Evolutionary conservation across 139 green algal species (phyloP), one percentile per base, ranked within the genome.

Genomic region (Diplosphaera chodatii): DNA sequence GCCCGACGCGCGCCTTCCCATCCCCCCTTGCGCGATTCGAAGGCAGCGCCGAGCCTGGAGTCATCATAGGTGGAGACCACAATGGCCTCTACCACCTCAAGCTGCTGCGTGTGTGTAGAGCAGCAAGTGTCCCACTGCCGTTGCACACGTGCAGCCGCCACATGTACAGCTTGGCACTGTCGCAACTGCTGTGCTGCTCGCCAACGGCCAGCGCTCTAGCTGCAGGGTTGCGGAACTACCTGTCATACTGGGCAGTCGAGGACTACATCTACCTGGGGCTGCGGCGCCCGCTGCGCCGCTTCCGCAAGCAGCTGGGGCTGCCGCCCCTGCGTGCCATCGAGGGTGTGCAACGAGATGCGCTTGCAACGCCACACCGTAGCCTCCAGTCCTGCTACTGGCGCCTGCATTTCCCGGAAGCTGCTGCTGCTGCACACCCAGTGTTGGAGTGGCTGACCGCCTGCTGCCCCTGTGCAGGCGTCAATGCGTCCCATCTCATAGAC

Each of bases 1-100:
- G 72, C 30, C 83, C 82, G 27, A 91, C 85, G 0, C 72, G 68
- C 67, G 78, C 78, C 28, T 80, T 83, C 70, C 69, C 70, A 27
- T 71, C 82, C 40, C 74, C 76, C 40, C 71, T 80, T 16, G 37
- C 76, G 25, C 30, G 31, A 1, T 66, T 74, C 32, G 28, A 63
- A 40, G 56, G 37, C 32, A 72, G 32, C 37, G 59, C 56, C 37
- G 40, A 64, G 18, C 37, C 37, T 0, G 37, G 67, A 25, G 37
- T 55, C 40, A 31, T 72, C 67, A 41, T 29, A 23, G 67, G 32
- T 59, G 48, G 13, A 23, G 18, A 23, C 48, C 8, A n/a, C 13
- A 10, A 59, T 18, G 8, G 4, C 48, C 16, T 59, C 3, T 4
- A 59, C 22, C 16, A 3, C 48, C 25, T 25, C 22, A 59, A 3